Evolutionary conservation across 2,329 filamentous ascomycete genomes (phyloP), one percentile per base, ranked within the genome.

Genomic region (Rhynchosporium agropyri): DNA sequence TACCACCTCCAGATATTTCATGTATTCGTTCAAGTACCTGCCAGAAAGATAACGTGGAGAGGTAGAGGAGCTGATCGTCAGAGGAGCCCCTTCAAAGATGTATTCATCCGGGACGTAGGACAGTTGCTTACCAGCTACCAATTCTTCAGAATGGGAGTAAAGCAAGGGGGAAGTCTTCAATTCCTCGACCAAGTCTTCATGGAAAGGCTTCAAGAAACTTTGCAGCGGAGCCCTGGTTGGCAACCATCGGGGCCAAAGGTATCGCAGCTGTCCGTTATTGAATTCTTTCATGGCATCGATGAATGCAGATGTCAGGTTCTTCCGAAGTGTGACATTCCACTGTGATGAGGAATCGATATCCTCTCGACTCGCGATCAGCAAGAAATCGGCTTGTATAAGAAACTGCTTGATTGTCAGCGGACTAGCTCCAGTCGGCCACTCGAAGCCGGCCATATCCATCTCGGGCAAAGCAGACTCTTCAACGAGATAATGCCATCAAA

Each of bases 331-430:
- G 20, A 54, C 20, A 54, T 64, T 64, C 63, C 63, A 62, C n/a
- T 48, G 28, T 13, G 63, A 28, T 13, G 63, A 54, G 8, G 58
- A 54, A 51, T 61, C 57, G 45, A 65, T 51, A 36, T 40, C 54
- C 45, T 63, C 63, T 50, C 63, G 49, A 40, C 53, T 65, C 40
- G 63, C 63, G 26, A 58, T 8, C 50, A 65, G 53, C 10, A 65
- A 45, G 38, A 65, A 63, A 46, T 65, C 63, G 26, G 13, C 60
- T 31, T 65, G 63, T 46, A 63, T 60, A 4, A 65, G 43, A 46
- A 55, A 65, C 63, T 65, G 29, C 20, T 54, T 7, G 8, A 58
- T 13, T 36, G 33, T 36, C 33, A 36, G 33, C 10, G 20, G 20
- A 20, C 20, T 20, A 20, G 20, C 20, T 20, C 20, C 20, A 20